Evolutionary conservation across 2,329 filamentous ascomycete species (phyloP).

Genomic region (Aspergillus sp.): DNA sequence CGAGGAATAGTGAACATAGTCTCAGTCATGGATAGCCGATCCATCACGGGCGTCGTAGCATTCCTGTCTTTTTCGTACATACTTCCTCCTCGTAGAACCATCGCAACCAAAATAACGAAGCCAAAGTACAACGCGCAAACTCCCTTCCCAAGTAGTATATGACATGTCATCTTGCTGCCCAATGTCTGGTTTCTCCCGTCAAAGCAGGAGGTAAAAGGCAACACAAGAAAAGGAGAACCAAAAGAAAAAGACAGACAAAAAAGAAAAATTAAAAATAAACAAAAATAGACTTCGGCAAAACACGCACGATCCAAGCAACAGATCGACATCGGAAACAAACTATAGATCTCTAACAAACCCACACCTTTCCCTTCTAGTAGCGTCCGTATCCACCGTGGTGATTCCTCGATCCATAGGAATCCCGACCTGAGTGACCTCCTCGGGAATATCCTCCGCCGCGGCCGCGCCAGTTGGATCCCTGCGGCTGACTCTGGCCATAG

Average conservation of each 20-base stretch:
- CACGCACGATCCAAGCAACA: not conserved
- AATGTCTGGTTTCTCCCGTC: not conserved
- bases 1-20: not conserved
- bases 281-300: not conserved
- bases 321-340: slow-evolving; percentile 7
- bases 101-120: not conserved
- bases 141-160: slow-evolving; percentile 6
- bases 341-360: not conserved
- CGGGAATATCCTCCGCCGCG: slow-evolving; percentile 25
- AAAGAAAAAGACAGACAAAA: slow-evolving; percentile 8
- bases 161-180: not conserved
- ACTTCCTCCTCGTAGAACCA: not conserved
- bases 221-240: not conserved
- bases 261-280: slow-evolving; percentile 1
- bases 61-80: not conserved
- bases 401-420: slow-evolving; percentile 27
- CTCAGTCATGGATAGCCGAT: not conserved
- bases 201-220: not conserved
- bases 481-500: not conserved
- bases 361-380: slow-evolving; percentile 24
- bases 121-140: slow-evolving; percentile 4
- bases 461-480: slow-evolving; percentile 4
- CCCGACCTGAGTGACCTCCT: slow-evolving; percentile 26
- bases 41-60: not conserved
- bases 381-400: slow-evolving; percentile 40